These are phyloP conservation scores for Nicotiana obtusifolia DNA, from an alignment of 257 asterid genomes.

Conservation along the genomic window DNA sequence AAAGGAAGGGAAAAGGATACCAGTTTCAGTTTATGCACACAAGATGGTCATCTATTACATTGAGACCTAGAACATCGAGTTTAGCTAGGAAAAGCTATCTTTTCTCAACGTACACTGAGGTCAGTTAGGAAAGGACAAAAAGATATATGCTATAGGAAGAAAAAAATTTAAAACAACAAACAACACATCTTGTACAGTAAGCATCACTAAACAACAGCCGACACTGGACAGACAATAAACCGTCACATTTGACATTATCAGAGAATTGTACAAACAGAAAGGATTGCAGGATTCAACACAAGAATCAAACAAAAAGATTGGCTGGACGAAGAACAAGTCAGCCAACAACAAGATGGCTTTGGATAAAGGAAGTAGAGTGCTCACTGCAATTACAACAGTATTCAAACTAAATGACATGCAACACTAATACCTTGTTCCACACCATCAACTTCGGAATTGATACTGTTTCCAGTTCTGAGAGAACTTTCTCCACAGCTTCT, in stretches of 20 bases:
- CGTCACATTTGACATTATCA: not conserved
- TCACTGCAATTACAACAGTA: not conserved
- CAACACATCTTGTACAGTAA: not conserved
- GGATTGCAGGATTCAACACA: not conserved
- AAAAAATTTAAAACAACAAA: not conserved
- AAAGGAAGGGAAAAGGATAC: not conserved
- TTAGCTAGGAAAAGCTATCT: not conserved
- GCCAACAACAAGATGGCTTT: not conserved
- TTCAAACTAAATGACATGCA: not conserved
- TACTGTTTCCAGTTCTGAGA: constrained; percentile 67
- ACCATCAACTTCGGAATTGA: constrained; percentile 77
- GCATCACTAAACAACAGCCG: not conserved
- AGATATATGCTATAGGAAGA: not conserved
- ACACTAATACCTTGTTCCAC: constrained; percentile 80
- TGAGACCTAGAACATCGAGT: not conserved
- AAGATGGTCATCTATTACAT: not conserved
- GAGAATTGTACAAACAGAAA: not conserved
- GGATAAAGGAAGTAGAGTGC: not conserved
- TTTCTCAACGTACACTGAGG: not conserved
- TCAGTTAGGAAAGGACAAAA: constrained; percentile 3
- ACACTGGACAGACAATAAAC: not conserved
- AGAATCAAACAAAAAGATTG: not conserved
- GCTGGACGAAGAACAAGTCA: not conserved
- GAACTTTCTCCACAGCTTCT: constrained; percentile 93
- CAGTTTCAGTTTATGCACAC: not conserved